These are phyloP conservation scores for Solanum hybrid DNA, from an alignment of 305 asterid species.

Conservation along the genomic window DNA sequence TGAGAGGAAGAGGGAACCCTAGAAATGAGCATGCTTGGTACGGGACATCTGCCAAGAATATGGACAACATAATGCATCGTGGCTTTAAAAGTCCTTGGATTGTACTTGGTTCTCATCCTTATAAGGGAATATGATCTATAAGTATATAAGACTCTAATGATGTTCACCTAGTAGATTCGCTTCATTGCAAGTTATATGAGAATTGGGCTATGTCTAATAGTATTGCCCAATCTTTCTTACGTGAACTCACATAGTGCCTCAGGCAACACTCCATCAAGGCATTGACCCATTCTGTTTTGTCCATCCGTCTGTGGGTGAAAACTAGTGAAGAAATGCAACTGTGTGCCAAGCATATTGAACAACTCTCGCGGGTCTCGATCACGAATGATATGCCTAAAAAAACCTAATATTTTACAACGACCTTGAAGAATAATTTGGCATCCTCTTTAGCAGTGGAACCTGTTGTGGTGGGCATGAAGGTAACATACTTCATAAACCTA, in stretches of 20 bases:
- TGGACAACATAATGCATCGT: not conserved
- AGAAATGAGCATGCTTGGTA: not conserved
- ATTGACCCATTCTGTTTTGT: not conserved
- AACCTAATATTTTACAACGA: not conserved
- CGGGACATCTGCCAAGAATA: not conserved
- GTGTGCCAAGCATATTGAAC: not conserved
- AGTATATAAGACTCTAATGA: not conserved
- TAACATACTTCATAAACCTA: not conserved
- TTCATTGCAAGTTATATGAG: not conserved
- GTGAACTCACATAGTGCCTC: not conserved
- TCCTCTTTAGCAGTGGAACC: not conserved
- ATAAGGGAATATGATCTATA: not conserved
- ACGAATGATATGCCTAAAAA: not conserved
- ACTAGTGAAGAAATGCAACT: not conserved
- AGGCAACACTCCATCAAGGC: not conserved
- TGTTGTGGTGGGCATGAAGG: not conserved
- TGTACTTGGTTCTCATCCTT: not conserved
- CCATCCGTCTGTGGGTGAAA: not conserved
- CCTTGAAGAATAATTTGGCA: not conserved
- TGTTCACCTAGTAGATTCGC: not conserved
- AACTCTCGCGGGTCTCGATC: not conserved
- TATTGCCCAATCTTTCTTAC: not conserved
- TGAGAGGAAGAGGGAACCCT: not conserved
- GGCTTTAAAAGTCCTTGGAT: not conserved
- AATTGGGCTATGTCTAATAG: not conserved